Conservation (phyloP, 2,329 filamentous ascomycete species). For the Ustulina deusta region DNA sequence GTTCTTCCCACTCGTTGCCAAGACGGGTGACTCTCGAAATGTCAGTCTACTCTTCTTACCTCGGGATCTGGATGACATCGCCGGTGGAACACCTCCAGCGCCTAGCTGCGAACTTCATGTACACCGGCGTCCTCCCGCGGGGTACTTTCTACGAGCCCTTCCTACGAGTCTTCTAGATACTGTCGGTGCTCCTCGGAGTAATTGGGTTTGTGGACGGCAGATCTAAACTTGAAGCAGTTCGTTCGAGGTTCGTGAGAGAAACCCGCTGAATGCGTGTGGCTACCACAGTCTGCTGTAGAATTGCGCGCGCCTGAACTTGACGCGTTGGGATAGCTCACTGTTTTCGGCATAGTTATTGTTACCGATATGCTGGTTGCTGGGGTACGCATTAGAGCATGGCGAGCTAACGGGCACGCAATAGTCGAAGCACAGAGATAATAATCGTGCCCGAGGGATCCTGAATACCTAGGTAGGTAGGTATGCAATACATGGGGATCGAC, state of each 20-base stretch:
- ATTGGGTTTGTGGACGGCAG: slow-evolving; percentile 29
- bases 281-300: slow-evolving; percentile 10
- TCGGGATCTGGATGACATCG: slow-evolving; percentile 44
- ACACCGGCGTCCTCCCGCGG: slow-evolving; percentile 41
- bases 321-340: neutral
- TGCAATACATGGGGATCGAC: neutral
- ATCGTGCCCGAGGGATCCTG: neutral
- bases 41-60: slow-evolving; percentile 29
- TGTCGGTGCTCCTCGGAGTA: slow-evolving; percentile 34
- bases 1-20: neutral
- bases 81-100: slow-evolving; percentile 43
- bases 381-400: neutral
- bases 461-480: neutral
- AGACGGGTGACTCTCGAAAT: neutral
- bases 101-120: slow-evolving; percentile 42
- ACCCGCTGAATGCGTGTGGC: slow-evolving; percentile 24
- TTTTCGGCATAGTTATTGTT: neutral
- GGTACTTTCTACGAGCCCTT: slow-evolving; percentile 41
- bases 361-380: neutral
- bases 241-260: slow-evolving; percentile 25
- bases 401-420: neutral
- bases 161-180: slow-evolving; percentile 39
- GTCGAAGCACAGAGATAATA: neutral
- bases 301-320: neutral
- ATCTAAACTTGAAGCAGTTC: slow-evolving; percentile 2